These are phyloP conservation scores for Sporothrix phasma DNA, from an alignment of 2,329 filamentous ascomycete species.

Conservation along the genomic window DNA sequence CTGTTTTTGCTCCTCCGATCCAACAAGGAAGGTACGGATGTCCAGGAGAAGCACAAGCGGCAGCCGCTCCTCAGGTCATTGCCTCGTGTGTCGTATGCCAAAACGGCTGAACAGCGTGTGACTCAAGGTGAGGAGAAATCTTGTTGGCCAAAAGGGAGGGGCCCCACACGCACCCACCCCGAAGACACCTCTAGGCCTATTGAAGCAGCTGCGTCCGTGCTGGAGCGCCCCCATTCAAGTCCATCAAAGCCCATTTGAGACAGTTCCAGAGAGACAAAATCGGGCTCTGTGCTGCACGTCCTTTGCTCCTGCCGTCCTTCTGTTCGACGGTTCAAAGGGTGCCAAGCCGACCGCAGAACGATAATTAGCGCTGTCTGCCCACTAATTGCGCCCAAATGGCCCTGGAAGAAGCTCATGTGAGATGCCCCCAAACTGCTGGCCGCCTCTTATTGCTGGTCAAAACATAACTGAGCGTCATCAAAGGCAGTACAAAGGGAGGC, in stretches of 20 bases:
- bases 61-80: background rate
- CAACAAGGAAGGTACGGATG: background rate
- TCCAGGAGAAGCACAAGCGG: background rate
- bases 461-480: background rate
- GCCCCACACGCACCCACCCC: constrained; percentile 4
- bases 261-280: background rate
- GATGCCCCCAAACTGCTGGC: background rate
- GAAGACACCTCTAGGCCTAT: background rate
- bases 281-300: background rate
- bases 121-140: background rate
- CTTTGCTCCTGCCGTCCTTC: background rate
- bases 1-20: background rate
- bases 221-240: background rate
- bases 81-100: background rate
- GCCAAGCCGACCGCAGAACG: background rate
- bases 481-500: background rate
- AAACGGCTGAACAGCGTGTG: background rate
- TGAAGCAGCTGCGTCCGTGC: background rate
- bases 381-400: background rate
- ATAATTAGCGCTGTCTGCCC: background rate
- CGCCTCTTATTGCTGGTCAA: background rate
- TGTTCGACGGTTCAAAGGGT: background rate
- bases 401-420: background rate
- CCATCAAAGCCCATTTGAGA: background rate
- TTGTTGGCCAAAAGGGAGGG: background rate